These are phyloP conservation scores for Metarhizium guizhouense DNA, from an alignment of 2,329 filamentous ascomycete genomes.

Conservation along the genomic window DNA sequence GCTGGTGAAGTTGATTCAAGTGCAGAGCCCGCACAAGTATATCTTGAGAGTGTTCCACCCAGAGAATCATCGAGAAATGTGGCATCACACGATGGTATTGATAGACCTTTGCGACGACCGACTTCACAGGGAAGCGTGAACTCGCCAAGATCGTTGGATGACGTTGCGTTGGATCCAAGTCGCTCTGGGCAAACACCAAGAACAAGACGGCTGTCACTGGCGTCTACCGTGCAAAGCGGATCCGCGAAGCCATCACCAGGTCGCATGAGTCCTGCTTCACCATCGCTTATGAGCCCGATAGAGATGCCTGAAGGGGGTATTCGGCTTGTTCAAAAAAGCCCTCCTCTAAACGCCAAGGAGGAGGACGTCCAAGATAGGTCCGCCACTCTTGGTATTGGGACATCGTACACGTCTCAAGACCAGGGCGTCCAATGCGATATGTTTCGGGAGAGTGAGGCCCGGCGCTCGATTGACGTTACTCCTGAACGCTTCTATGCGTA, in stretches of 20 bases:
- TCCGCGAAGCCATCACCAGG: not conserved
- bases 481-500: slow-evolving; percentile 17
- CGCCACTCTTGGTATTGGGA: not conserved
- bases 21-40: not conserved
- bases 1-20: not conserved
- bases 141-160: not conserved
- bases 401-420: not conserved
- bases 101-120: not conserved
- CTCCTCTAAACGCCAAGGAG: not conserved
- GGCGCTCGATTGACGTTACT: slow-evolving; percentile 10
- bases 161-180: not conserved
- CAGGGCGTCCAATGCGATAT: slow-evolving; percentile 5
- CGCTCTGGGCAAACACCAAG: not conserved
- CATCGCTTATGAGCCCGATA: not conserved
- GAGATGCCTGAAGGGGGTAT: not conserved
- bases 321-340: slow-evolving; percentile 2
- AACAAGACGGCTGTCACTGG: not conserved
- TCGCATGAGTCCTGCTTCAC: not conserved
- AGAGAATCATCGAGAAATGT: slow-evolving; percentile 11
- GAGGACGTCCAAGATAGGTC: not conserved
- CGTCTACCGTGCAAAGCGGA: not conserved
- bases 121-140: not conserved
- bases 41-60: slow-evolving; percentile 10
- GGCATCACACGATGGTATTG: not conserved
- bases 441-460: not conserved